Evolutionary conservation across 2,329 filamentous ascomycete genomes (phyloP), one percentile per base, ranked within the genome.

Genomic region (Phyllosticta citrichinensis): DNA sequence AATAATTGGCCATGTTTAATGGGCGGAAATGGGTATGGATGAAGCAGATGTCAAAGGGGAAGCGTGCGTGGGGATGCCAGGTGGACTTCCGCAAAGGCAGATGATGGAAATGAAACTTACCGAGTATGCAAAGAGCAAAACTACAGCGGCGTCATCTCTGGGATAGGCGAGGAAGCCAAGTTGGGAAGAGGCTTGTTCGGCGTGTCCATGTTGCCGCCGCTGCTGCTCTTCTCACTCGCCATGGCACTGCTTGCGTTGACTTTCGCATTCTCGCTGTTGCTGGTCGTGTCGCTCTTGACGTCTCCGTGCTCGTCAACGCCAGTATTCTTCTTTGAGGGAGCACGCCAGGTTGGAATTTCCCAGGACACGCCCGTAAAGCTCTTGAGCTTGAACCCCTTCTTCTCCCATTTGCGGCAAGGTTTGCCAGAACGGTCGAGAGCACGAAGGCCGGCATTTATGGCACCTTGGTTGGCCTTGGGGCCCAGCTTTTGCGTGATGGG

Each of bases 371-470:
- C 93, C 0, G 93, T 97, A 73, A 97, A 97, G 74, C 87, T 96
- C 80, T 96, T 96, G 67, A 97, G 79, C 56, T 81, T 82, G 72
- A 97, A 90, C 61, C 86, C 83, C 65, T 91, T 91, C 74, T 87
- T 89, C 71, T 85, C 81, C 94, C 94, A 99, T 73, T 87, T 92
- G 65, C 93, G 89, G 75, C 92, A 97, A 10, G 94, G 92, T 70
- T 93, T 89, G 66, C 93, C 93, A 8, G 88, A 88, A 63, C 93
- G 87, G 75, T 99, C 94, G 65, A 99, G 88, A 12, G 94, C 93
- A 60, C 94, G 90, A 56, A 99, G 86, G 58, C 91, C 90, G 60
- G 94, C 94, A 72, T 99, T 99, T 81, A 99, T 99, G 63, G 93
- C 93, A 65, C 94, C 94, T 69, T 93, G 89, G 73, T 97, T 97